A percentile compares a stretch with the other conserved stretches of the same genome.
phyloP scores from a whole-genome alignment of 2,329 filamentous ascomycete genomes.

The Penicillium glabrum region DNA sequence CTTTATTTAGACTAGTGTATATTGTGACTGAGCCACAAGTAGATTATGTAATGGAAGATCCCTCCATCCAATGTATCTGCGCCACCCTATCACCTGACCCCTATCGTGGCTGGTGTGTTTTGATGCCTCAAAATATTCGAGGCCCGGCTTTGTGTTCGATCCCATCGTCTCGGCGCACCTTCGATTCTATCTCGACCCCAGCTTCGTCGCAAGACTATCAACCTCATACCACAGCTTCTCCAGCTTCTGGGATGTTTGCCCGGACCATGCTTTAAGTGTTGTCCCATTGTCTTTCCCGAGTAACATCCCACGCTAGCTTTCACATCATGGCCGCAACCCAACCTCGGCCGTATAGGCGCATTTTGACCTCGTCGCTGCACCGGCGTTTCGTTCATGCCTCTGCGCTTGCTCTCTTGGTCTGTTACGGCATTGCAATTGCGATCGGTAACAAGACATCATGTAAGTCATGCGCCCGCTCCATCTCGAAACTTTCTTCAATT shows the following conservation, averaged over 20 bases:
- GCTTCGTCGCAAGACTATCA: slow-evolving; percentile 1
- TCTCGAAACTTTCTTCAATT: slow-evolving; percentile 2
- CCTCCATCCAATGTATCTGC: not conserved
- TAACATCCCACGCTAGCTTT: slow-evolving; percentile 24
- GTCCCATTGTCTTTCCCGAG: slow-evolving; percentile 21
- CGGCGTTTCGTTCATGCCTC: slow-evolving; percentile 80
- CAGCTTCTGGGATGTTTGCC: slow-evolving; percentile 12
- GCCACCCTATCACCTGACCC: slow-evolving; percentile 27
- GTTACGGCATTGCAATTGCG: slow-evolving; percentile 70
- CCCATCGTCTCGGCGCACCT: slow-evolving; percentile 11
- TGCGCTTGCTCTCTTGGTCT: slow-evolving; percentile 65
- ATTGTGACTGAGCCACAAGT: not conserved
- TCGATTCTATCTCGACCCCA: slow-evolving; percentile 4
- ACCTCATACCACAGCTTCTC: slow-evolving; percentile 6
- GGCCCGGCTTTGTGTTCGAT: slow-evolving; percentile 10
- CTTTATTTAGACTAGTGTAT: slow-evolving; percentile 11
- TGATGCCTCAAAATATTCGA: slow-evolving; percentile 35
- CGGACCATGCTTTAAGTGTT: slow-evolving; percentile 25
- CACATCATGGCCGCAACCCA: slow-evolving; percentile 38
- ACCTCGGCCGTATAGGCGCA: slow-evolving; percentile 72
- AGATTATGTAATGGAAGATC: not conserved
- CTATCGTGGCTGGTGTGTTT: slow-evolving; percentile 31
- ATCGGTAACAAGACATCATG: slow-evolving; percentile 70
- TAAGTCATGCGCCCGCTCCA: slow-evolving; percentile 46
- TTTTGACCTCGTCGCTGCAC: slow-evolving; percentile 84